Evolutionary conservation across 73 alveolate genomes (phyloP).

Genomic region (Stentor roeselii): DNA sequence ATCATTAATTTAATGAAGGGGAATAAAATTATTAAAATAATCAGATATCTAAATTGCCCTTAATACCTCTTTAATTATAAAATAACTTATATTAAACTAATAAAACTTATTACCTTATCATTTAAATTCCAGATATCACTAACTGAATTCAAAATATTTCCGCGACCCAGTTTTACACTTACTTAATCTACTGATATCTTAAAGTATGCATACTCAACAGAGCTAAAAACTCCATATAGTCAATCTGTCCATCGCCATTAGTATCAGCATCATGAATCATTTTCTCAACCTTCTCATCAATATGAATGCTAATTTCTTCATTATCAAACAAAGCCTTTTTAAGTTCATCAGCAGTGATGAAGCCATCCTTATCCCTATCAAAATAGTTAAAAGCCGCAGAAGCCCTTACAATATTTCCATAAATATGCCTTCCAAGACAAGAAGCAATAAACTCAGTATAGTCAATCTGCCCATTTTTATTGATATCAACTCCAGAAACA

Average conservation of each 20-base stretch:
- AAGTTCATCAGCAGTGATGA: slow-evolving; percentile 67
- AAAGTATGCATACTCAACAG: too few relatives aligned
- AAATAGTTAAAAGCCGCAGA: slow-evolving; percentile 57
- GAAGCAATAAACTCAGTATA: slow-evolving; percentile 73
- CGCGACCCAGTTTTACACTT: too few relatives aligned
- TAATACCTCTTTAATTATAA: too few relatives aligned
- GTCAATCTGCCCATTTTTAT: slow-evolving; percentile 63
- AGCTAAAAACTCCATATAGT: not conserved
- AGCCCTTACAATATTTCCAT: slow-evolving; percentile 45
- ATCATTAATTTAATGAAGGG: too few relatives aligned
- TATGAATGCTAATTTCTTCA: not conserved
- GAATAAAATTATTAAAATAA: too few relatives aligned
- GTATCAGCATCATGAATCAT: not conserved
- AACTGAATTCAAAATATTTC: too few relatives aligned
- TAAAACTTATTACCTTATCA: too few relatives aligned
- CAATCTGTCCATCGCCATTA: not conserved
- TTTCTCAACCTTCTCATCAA: not conserved
- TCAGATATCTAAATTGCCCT: too few relatives aligned
- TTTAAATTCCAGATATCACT: too few relatives aligned
- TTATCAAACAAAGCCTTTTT: not conserved
- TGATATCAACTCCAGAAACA: slow-evolving; percentile 42
- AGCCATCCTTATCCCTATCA: slow-evolving; percentile 72
- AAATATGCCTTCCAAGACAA: slow-evolving; percentile 51
- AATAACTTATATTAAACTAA: too few relatives aligned
- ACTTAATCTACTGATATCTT: too few relatives aligned